Evolutionary conservation across 768 basidiomycete genomes (phyloP).

Genomic region (Lentinula sp.): DNA sequence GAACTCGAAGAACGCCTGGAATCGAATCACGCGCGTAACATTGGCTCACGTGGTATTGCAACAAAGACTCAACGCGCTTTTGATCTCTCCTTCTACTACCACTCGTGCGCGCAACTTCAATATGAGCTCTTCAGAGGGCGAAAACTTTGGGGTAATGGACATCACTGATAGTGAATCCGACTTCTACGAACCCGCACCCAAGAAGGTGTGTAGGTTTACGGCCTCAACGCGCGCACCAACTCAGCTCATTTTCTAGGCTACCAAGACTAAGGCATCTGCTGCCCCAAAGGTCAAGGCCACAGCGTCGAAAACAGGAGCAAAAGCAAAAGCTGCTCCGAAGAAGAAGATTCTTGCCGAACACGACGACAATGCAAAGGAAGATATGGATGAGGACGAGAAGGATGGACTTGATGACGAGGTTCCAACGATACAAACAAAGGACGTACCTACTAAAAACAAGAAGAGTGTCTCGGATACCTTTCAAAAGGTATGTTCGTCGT

Average conservation of each 20-base stretch:
- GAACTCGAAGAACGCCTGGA: neutral
- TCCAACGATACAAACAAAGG: slow-evolving; percentile 22
- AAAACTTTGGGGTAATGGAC: slow-evolving; percentile 58
- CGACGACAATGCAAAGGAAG: slow-evolving; percentile 54
- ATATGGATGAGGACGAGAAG: slow-evolving; percentile 31
- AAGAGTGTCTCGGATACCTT: slow-evolving; percentile 91
- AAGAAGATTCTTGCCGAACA: slow-evolving; percentile 67
- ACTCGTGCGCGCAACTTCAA: slow-evolving; percentile 5
- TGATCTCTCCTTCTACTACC: slow-evolving; percentile 10
- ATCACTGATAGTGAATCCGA: slow-evolving; percentile 64
- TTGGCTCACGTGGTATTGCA: neutral
- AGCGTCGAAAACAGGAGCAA: slow-evolving; percentile 35
- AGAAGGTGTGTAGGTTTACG: slow-evolving; percentile 34
- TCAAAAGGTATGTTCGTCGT: slow-evolving; percentile 57
- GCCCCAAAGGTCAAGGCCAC: slow-evolving; percentile 34
- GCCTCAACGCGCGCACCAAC: neutral
- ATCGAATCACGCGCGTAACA: neutral
- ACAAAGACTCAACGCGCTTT: neutral
- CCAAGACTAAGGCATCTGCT: slow-evolving; percentile 28
- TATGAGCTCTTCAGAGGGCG: slow-evolving; percentile 74
- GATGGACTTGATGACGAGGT: slow-evolving; percentile 24
- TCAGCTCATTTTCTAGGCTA: slow-evolving; percentile 17
- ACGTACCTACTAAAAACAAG: slow-evolving; percentile 46
- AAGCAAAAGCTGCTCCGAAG: slow-evolving; percentile 52
- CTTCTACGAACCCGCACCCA: slow-evolving; percentile 53